Base-by-base conservation (phyloP, 306 rosid genomes). In the Betula pendula region DNA sequence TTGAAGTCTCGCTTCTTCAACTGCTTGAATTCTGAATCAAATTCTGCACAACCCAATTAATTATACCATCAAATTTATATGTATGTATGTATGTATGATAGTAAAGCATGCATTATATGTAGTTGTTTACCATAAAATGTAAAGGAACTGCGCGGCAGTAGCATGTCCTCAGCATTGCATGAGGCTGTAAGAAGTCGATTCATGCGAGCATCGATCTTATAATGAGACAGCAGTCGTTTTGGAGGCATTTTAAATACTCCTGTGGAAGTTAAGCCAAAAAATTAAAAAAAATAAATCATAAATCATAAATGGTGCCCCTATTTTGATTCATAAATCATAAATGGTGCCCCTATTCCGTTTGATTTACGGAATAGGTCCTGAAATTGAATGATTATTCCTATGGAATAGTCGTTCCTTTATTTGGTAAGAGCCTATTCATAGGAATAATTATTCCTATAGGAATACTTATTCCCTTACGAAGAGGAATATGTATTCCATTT, bases 111-210 rank as follows among this genome's bases (percentile, higher is more conserved):
- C 48, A 16, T 71, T 27, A 44, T 20, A 24, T 14, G 13, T 8
- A 16, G 29, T 13, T 22, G 66, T 13, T 81, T 86, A 94, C 97
- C 98, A 22, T 76, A 79, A 76, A 92, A 88, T 35, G 90, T 87
- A 69, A 95, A 92, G 74, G 88, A 75, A 68, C 97, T 89, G 8
- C 86, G 77, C 12, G 98, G 98, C 43, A 95, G 82, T 19, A 95
- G 87, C 98, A 95, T 95, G 53, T 95, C 98, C 75, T 95, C 98
- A 29, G 98, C 95, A 55, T 92, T 95, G 92, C 98, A 95, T 35
- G 97, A 82, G 72, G 91, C 86, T 4, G 88, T 84, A 22, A 92
- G 90, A 24, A 95, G 90, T 52, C 90, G 82, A 15, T 79, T 74
- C 86, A 75, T 84, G 27, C 78, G 58, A 6, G 88, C 80, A 66